Base-by-base conservation (phyloP, 306 rosid species). In the Spatholobus suberectus region DNA sequence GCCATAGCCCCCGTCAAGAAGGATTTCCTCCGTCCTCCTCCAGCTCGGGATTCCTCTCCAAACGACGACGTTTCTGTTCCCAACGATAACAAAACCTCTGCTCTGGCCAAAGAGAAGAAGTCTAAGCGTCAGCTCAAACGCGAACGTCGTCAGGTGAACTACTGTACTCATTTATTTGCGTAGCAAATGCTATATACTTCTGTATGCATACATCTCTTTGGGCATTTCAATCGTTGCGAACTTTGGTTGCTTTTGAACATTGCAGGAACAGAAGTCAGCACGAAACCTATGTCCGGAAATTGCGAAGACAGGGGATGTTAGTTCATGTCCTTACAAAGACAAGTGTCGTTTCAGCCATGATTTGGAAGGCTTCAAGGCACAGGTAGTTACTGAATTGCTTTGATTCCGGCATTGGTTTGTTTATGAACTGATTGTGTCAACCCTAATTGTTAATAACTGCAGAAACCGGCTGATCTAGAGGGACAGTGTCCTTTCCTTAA, bases 61-160 rank as follows among this genome's bases (percentile, higher is more conserved):
- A 72, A 51, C 75, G 88, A 81, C 80, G 76, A 43, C 59, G 87
- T 74, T 63, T 67, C 90, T 1, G 58, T 32, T 70, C 58, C 80
- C 43, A 81, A 80, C 23, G 77, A 85, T 26, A 86, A 20, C 18
- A 68, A 82, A 67, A 17, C 74, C 54, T 40, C 93, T 20, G 27
- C 79, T 70, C 85, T 89, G 11, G 82, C 78, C 3, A 93, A 93
- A 86, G 96, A 93, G 81, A 93, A 93, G 90, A 93, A 93, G 83
- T 95, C 99, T 41, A 95, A 92, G 73, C 99, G 99, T 78, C 99
- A 95, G 57, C 91, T 92, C 86, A 95, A 95, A 88, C 98, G 99
- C 18, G 99, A 93, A 73, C 98, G 98, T 81, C 96, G 85, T 23
- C 88, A 93, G 97, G 98, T 61, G 27, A 61, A 18, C 15, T n/a